Conservation (phyloP, 2,329 filamentous ascomycete genomes). For the Eurotiales sp. region DNA sequence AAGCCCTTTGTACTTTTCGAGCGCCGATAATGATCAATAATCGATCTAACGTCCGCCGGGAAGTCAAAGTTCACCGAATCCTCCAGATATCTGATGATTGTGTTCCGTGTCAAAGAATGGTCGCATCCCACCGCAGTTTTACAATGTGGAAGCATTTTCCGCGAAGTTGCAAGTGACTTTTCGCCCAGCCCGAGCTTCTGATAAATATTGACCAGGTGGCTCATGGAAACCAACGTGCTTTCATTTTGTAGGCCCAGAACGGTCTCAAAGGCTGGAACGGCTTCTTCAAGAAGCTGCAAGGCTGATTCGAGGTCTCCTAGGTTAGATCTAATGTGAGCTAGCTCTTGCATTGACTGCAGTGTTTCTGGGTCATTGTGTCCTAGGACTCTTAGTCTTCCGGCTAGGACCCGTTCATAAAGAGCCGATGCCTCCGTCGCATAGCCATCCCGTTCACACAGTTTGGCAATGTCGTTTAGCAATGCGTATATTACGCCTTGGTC, state of each 20-base stretch:
- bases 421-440: slow-evolving; percentile 29
- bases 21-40: slow-evolving; percentile 25
- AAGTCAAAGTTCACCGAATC: slow-evolving; percentile 28
- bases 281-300: slow-evolving; percentile 26
- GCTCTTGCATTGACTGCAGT: slow-evolving; percentile 27
- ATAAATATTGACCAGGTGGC: slow-evolving; percentile 27
- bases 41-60: slow-evolving; percentile 23
- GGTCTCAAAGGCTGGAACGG: slow-evolving; percentile 27
- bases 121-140: slow-evolving; percentile 24
- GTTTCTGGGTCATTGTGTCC: slow-evolving; percentile 30
- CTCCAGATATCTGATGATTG: slow-evolving; percentile 24
- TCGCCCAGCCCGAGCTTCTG: slow-evolving; percentile 27
- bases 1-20: slow-evolving; percentile 23
- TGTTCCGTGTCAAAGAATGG: slow-evolving; percentile 23
- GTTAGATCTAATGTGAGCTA: slow-evolving; percentile 25
- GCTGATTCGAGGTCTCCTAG: slow-evolving; percentile 28
- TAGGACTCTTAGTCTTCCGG: slow-evolving; percentile 26
- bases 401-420: slow-evolving; percentile 28
- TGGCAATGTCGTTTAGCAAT: slow-evolving; percentile 26
- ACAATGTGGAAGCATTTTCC: slow-evolving; percentile 25
- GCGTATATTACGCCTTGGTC: slow-evolving; percentile 27
- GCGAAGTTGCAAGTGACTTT: slow-evolving; percentile 23
- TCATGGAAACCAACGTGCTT: slow-evolving; percentile 28
- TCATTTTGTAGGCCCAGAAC: slow-evolving; percentile 28
- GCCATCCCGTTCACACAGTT: slow-evolving; percentile 26